phyloP scores from a whole-genome alignment of 352 stramenopile genomes.

The Plasmopara muralis region DNA sequence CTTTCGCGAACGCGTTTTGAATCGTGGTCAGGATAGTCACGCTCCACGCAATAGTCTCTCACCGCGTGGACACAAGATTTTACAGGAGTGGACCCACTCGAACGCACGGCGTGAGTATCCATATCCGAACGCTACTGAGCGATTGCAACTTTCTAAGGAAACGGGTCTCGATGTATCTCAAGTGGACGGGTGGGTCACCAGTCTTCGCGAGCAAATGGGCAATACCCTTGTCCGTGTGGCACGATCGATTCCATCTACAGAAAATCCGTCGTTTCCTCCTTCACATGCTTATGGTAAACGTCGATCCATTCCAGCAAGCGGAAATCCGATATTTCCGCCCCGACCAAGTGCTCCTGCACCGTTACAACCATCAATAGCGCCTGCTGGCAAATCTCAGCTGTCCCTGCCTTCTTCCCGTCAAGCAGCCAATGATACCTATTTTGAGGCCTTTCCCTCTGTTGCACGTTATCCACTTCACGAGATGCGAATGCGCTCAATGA shows the following conservation, averaged over 20 bases:
- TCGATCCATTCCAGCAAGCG: constrained; percentile 54
- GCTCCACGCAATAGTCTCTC: constrained; percentile 44
- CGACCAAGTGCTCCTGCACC: constrained; percentile 25
- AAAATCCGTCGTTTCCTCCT: constrained; percentile 55
- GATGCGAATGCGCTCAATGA: constrained; percentile 50
- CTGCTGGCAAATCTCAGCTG: constrained; percentile 46
- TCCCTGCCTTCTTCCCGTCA: constrained; percentile 45
- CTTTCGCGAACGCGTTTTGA: constrained; percentile 54
- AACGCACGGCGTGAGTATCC: constrained; percentile 59
- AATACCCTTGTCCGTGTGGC: constrained; percentile 11
- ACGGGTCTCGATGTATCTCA: constrained; percentile 73
- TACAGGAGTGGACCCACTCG: constrained; percentile 72
- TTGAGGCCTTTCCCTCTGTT: constrained; percentile 16
- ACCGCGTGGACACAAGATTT: constrained; percentile 62
- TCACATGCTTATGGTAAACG: constrained; percentile 42
- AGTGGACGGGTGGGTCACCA: constrained; percentile 82
- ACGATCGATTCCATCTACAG: constrained; percentile 46
- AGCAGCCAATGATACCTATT: constrained; percentile 29
- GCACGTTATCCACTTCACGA: constrained; percentile 26
- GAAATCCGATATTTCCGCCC: constrained; percentile 69
- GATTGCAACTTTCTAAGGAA: constrained; percentile 64
- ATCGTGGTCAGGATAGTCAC: constrained; percentile 32
- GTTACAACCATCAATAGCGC: constrained; percentile 45
- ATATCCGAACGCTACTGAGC: constrained; percentile 58
- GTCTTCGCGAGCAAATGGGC: constrained; percentile 57